Evolutionary conservation across 805 yeast species (phyloP), one percentile per base, ranked within the genome.

Genomic region (Metschnikowia kunwiensis): DNA sequence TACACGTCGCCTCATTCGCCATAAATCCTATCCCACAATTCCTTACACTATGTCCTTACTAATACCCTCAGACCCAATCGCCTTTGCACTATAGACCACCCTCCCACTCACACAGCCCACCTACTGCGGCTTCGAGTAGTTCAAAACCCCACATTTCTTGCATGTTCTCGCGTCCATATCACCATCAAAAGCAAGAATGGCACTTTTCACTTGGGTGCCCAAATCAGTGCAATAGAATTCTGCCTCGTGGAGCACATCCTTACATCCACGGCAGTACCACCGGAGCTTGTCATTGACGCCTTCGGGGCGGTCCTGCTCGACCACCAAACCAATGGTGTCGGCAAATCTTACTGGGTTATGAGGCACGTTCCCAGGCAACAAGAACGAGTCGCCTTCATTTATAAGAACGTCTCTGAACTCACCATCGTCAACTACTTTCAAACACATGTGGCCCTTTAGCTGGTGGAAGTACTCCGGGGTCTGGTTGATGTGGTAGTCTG

Each of bases 401-500:
- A 89, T 88, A 2, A 73, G 65, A 14, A 89, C 71, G 47, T 86
- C 95, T 47, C 68, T 75, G 62, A 89, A 87, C 38, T 72, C 74
- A 2, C 87, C 91, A 2, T 67, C 72, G 38, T 68, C 73, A 2
- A 88, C 95, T 1, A 89, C 95, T 44, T 78, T 79, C 44, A 89
- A 68, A 14, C 84, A 74, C 95, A 89, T 88, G 17, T 71, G 68
- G 2, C 97, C 97, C 59, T 86, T 86, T 57, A 82, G 76, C 70
- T 84, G 91, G 61, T 82, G 80, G 58, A 89, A 89, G 77, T 87
- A 89, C 54, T 89, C 97, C 0, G 97, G 96, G 0, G 97, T 89
- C 51, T 86, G 94, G 55, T 89, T 89, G 32, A 89, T 77, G 54
- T 89, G 97, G 57, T 86, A 89, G 57, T 89, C 97, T 0, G 95